phyloP scores from a whole-genome alignment of 2,329 filamentous ascomycete species.

The Colletotrichum higginsianum region DNA sequence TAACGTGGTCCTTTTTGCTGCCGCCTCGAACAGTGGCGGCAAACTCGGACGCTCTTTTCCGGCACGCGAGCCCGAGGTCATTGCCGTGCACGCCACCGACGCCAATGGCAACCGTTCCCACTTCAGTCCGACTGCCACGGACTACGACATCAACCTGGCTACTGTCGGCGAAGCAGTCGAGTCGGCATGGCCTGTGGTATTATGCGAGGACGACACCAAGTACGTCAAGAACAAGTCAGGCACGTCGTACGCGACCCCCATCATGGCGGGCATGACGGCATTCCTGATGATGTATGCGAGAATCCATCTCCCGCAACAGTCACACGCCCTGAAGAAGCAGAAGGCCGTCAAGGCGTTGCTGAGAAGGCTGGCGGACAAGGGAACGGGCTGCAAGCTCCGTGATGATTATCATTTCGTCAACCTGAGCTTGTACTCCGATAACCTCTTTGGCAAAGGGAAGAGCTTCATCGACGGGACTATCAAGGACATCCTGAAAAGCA shows the following conservation, averaged over 20 bases:
- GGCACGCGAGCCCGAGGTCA: constrained; percentile 35
- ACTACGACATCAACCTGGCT: constrained; percentile 13
- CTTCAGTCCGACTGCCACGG: constrained; percentile 40
- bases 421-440: neutral
- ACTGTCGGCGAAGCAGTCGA: constrained; percentile 38
- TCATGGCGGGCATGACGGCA: constrained; percentile 40
- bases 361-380: neutral
- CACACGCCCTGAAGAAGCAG: neutral
- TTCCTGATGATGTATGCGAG: constrained; percentile 35
- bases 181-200: constrained; percentile 31
- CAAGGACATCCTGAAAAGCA: no score
- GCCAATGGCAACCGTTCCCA: constrained; percentile 34
- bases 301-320: constrained; percentile 3
- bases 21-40: constrained; percentile 36
- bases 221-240: constrained; percentile 15
- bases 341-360: neutral
- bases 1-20: no score
- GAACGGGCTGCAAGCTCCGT: neutral
- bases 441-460: constrained; percentile 39
- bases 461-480: no score
- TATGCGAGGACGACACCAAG: neutral
- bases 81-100: constrained; percentile 43
- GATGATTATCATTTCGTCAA: constrained; percentile 1
- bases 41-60: constrained; percentile 38
- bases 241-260: constrained; percentile 43